Evolutionary conservation across 2,329 filamentous ascomycete species (phyloP), one percentile per base, ranked within the genome.

Genomic region (Monilinia vaccinii-corymbosi): DNA sequence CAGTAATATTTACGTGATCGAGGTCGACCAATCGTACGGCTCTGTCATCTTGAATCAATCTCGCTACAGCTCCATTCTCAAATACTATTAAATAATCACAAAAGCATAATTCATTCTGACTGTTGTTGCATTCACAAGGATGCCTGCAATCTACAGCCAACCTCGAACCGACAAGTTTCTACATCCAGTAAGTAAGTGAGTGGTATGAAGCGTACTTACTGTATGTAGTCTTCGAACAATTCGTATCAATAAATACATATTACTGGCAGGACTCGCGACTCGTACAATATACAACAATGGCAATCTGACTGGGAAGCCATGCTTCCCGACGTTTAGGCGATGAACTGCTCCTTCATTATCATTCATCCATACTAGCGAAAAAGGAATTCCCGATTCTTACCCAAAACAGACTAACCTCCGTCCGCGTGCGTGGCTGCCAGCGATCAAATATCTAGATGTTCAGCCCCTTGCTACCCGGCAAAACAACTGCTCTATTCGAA

Each of bases 361-460:
- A 18, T 36, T 46, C 31, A 51, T 36, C n/a, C n/a, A n/a, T n/a
- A n/a, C n/a, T n/a, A 38, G 16, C 21, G 23, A 16, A 31, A 58
- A 18, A 18, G 5, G 18, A 45, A 36, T 52, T 52, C 47, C 36
- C 21, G 38, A 45, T 47, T 38, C 23, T 38, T 45, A 45, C 49
- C 49, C 34, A 47, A 55, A 53, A 32, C 13, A 59, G 57, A 23
- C 34, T 21, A 38, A 38, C 16, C 40, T 46, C 48, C 40, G 48
- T 34, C 38, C 49, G 40, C 31, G 9, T 59, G 57, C 57, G 48
- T 59, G 49, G 57, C 57, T 47, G 51, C 38, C 51, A 55, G 38
- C 51, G 28, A 55, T 55, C 51, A 31, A 55, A 55, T 44, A 55
- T 53, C 38, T 38, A 51, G 56, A 32, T 44, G 18, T n/a, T 16